Evolutionary conservation across 805 yeast species (phyloP), one percentile per base, ranked within the genome.

Genomic region (Cyberlindnera amylophila): DNA sequence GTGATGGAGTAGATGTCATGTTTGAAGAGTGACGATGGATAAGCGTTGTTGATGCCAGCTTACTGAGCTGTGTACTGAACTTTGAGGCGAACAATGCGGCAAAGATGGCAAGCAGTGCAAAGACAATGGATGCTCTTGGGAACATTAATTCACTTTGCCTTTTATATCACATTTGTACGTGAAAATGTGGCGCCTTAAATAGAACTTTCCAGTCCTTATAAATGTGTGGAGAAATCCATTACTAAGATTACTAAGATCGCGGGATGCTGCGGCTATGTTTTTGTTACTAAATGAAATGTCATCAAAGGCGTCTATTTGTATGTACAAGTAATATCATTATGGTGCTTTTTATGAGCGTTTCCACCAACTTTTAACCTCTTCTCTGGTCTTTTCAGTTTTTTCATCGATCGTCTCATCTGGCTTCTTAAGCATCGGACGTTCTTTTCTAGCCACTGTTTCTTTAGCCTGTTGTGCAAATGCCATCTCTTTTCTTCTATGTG

Each of bases 401-500:
- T 52, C 51, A 3, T 46, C 46, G 14, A 52, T 49, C 11, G 47
- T 58, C 34, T 59, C 62, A 3, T 43, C 44, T 7, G 52, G 53
- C 23, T 55, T 45, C 15, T 52, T 50, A 44, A 62, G 16, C 70
- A 65, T 67, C n/a, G 69, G 70, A 41, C 45, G 62, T 42, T 58
- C 63, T 50, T 65, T 64, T 6, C 51, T 50, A 13, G 64, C 64
- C 18, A 65, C 65, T 2, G 66, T 69, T 44, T 75, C 75, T 53
- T 79, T 81, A 0, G 96, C 96, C 55, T 75, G 63, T 44, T 77
- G 80, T 36, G 90, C 82, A 44, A 81, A 79, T 46, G 75, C 74
- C 58, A 79, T 72, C 41, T 85, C 79, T 49, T 77, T 75, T 55
- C 82, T 71, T 60, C 95, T 72, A 36, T 78, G 72, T 37, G 79